A percentile compares a stretch with the other conserved stretches of the same genome.
phyloP scores from a whole-genome alignment of 2,329 filamentous ascomycete species.

The Teratosphaeria viscida region DNA sequence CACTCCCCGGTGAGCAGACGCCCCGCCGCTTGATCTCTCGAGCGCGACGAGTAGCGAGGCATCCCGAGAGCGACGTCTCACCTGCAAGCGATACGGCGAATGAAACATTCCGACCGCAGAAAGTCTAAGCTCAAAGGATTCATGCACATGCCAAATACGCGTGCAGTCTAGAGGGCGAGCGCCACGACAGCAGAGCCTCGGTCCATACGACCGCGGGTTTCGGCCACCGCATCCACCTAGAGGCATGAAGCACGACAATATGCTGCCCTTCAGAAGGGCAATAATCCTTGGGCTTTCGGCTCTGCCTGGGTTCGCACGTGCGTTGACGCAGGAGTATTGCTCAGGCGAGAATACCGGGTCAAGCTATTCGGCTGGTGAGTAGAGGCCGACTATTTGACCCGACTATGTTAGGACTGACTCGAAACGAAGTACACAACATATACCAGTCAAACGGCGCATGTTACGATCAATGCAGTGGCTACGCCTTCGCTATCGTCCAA shows the following conservation, averaged over 20 bases:
- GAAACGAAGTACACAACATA: constrained; percentile 23
- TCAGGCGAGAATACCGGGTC: constrained; percentile 35
- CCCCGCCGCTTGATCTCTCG: not conserved
- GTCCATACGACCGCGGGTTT: not conserved
- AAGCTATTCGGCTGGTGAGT: constrained; percentile 26
- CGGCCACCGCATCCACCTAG: not conserved
- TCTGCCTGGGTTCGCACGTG: not conserved
- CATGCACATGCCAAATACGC: not conserved
- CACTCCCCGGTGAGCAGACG: not conserved
- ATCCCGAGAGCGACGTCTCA: not conserved
- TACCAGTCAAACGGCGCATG: constrained; percentile 62
- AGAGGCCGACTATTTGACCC: constrained; percentile 2
- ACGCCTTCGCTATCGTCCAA: constrained; percentile 60
- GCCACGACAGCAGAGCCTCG: not conserved
- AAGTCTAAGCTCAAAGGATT: not conserved
- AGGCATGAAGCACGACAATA: constrained; percentile 6
- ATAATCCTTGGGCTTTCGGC: constrained; percentile 1
- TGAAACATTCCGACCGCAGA: not conserved
- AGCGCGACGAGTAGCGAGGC: not conserved
- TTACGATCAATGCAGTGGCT: constrained; percentile 47
- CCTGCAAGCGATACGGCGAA: not conserved
- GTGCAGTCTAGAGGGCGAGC: not conserved
- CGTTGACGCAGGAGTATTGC: constrained; percentile 30
- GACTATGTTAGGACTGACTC: not conserved
- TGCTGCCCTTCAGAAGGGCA: constrained; percentile 16